phyloP scores from a whole-genome alignment of 208 protist species.

The Trypanosoma rangeli region DNA sequence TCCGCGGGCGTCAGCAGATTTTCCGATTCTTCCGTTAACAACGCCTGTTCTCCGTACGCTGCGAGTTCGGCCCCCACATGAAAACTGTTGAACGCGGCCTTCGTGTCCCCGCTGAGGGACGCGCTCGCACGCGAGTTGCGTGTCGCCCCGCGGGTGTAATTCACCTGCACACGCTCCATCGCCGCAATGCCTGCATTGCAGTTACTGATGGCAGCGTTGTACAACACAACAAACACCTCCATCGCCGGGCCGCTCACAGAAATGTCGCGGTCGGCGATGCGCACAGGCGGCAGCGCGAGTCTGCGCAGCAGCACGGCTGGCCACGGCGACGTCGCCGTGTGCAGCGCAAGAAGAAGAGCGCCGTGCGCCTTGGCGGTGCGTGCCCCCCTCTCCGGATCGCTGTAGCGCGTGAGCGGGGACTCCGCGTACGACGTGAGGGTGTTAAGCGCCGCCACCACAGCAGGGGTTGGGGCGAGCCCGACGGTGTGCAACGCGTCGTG shows the following conservation, averaged over 20 bases:
- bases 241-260: slow-evolving; percentile 32
- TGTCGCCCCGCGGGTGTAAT: slow-evolving; percentile 26
- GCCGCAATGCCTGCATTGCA: slow-evolving; percentile 40
- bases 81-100: slow-evolving; percentile 53
- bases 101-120: slow-evolving; percentile 43
- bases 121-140: slow-evolving; percentile 1
- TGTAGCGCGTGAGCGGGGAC: slow-evolving; percentile 32
- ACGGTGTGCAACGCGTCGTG: slow-evolving; percentile 30
- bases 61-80: slow-evolving; percentile 33
- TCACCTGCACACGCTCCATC: slow-evolving; percentile 29
- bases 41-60: slow-evolving; percentile 29
- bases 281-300: slow-evolving; percentile 29
- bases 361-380: slow-evolving; percentile 39
- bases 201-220: slow-evolving; percentile 54
- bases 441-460: slow-evolving; percentile 32
- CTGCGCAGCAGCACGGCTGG: slow-evolving; percentile 39
- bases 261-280: neutral
- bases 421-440: slow-evolving; percentile 55
- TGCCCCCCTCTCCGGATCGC: slow-evolving; percentile 28
- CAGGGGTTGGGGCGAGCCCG: slow-evolving; percentile 22
- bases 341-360: slow-evolving; percentile 47
- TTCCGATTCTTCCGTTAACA: slow-evolving; percentile 15
- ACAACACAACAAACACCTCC: slow-evolving; percentile 59
- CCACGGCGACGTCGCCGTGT: slow-evolving; percentile 44
- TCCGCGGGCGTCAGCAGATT: slow-evolving; percentile 32